phyloP scores from a whole-genome alignment of 2,329 filamentous ascomycete species.

The Thelonectria blattea region DNA sequence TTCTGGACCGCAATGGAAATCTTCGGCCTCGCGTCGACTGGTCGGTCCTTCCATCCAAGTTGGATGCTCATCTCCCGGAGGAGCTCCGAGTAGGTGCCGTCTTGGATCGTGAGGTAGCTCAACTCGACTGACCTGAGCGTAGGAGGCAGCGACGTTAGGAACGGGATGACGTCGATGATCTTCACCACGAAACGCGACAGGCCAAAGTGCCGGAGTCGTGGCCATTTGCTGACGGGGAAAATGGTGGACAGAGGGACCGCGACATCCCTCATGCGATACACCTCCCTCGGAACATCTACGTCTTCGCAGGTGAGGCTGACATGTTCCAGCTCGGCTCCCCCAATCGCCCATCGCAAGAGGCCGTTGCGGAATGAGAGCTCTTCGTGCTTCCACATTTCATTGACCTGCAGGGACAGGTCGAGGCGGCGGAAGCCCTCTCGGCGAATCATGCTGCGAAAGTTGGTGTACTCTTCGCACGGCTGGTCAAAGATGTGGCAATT shows the following conservation, averaged over 20 bases:
- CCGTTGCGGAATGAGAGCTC: constrained; percentile 10
- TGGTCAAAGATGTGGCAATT: constrained; percentile 21
- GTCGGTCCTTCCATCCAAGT: not conserved
- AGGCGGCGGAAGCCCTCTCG: constrained; percentile 7
- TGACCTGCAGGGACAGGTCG: constrained; percentile 10
- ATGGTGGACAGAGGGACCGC: constrained; percentile 36
- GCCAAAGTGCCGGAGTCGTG: constrained; percentile 39
- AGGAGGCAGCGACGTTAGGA: not conserved
- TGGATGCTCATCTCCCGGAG: not conserved
- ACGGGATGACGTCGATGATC: constrained; percentile 36
- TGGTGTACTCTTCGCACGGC: not conserved
- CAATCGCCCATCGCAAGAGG: not conserved
- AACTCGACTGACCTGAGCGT: not conserved
- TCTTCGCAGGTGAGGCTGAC: constrained; percentile 23
- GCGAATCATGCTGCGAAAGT: constrained; percentile 1
- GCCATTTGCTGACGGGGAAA: constrained; percentile 40
- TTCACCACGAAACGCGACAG: constrained; percentile 40
- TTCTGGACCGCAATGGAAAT: not conserved
- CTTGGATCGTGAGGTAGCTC: not conserved
- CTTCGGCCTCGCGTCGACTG: not conserved
- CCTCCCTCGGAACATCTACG: not conserved
- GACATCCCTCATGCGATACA: not conserved
- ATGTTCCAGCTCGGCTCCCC: constrained; percentile 29
- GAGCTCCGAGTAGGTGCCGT: not conserved
- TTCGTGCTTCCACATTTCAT: fast-evolving